Evolutionary conservation across 306 rosid species (phyloP).

Genomic region (Quercus agrifolia): DNA sequence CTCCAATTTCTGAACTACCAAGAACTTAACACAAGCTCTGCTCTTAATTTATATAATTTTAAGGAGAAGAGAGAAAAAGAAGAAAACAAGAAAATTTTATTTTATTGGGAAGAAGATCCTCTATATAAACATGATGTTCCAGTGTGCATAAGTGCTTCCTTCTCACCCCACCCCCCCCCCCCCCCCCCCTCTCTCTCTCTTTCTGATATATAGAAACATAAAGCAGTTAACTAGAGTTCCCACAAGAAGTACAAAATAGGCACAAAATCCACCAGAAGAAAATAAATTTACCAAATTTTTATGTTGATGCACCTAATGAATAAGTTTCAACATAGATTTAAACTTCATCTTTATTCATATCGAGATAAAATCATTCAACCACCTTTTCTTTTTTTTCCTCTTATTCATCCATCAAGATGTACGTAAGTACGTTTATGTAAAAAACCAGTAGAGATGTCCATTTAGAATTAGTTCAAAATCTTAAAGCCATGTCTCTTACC

Average conservation of each 20-base stretch:
- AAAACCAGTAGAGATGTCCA: too few relatives aligned
- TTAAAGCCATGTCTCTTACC: constrained; percentile 40
- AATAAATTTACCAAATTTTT: background rate
- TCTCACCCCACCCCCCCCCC: too few relatives aligned
- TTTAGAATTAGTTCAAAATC: background rate
- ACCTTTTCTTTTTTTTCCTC: too few relatives aligned
- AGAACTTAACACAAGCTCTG: background rate
- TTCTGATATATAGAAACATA: background rate
- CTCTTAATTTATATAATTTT: background rate
- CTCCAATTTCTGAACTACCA: too few relatives aligned
- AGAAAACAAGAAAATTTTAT: background rate
- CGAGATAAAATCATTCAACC: too few relatives aligned
- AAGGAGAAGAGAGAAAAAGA: background rate
- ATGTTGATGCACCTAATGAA: too few relatives aligned
- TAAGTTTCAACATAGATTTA: background rate
- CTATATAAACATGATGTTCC: too few relatives aligned
- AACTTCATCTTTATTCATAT: background rate
- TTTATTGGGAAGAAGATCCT: too few relatives aligned
- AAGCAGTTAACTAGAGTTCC: background rate
- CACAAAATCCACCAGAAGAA: background rate
- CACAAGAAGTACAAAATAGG: background rate
- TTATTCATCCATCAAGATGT: too few relatives aligned
- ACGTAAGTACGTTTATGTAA: too few relatives aligned
- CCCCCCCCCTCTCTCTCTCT: background rate
- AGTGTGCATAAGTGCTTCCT: too few relatives aligned